Conservation (phyloP, 768 basidiomycete species). For the Gelatoporia subvermispora region DNA sequence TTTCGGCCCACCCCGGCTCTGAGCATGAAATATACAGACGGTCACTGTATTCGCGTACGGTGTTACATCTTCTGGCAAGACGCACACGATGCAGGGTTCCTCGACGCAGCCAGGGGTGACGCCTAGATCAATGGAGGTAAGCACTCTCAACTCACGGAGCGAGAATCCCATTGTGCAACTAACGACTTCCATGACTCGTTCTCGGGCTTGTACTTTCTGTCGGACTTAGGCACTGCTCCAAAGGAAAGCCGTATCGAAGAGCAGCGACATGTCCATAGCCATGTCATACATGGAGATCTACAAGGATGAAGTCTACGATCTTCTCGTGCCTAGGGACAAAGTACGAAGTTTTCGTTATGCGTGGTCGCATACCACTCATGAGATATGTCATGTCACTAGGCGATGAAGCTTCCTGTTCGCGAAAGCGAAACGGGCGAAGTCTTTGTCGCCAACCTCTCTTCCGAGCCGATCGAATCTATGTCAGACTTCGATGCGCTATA, state of each 20-base stretch:
- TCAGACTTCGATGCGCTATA: slow-evolving; percentile 47
- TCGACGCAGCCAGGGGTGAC: slow-evolving; percentile 76
- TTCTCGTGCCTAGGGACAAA: slow-evolving; percentile 68
- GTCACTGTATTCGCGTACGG: slow-evolving; percentile 90
- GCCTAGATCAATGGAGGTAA: slow-evolving; percentile 70
- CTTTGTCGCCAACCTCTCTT: slow-evolving; percentile 48
- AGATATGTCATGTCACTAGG: slow-evolving; percentile 25
- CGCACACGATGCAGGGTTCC: slow-evolving; percentile 89
- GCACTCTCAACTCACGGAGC: slow-evolving; percentile 12
- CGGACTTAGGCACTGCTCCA: too few relatives aligned
- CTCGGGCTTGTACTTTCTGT: background rate
- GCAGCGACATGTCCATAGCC: slow-evolving; percentile 37
- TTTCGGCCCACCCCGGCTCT: background rate
- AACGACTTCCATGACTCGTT: background rate
- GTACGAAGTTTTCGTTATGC: slow-evolving; percentile 34
- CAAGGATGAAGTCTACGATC: slow-evolving; percentile 87
- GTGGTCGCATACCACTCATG: background rate
- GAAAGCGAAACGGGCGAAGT: slow-evolving; percentile 49
- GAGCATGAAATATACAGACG: slow-evolving; percentile 40
- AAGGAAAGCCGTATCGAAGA: too few relatives aligned
- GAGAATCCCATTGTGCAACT: background rate
- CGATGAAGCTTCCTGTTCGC: slow-evolving; percentile 50
- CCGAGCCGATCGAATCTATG: slow-evolving; percentile 31
- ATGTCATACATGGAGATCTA: slow-evolving; percentile 89
- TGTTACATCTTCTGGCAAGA: slow-evolving; percentile 88